Evolutionary conservation across 192 early-diverging fungal species (phyloP), one percentile per base, ranked within the genome.

Genomic region (Pilaira anomala): DNA sequence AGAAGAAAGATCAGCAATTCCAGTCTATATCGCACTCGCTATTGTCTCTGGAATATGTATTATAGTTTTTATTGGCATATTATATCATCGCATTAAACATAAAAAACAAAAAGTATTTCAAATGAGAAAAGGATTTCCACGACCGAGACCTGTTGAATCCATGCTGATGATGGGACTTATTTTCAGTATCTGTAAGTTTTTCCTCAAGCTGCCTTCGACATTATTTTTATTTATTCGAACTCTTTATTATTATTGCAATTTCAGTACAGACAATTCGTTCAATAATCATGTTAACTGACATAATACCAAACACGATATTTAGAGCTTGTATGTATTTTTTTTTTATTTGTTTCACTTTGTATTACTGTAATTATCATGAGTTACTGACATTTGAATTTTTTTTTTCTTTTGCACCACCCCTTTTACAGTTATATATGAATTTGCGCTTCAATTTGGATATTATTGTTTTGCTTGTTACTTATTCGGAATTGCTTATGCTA

Each of bases 31-130:
- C 29, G 56, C 40, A 7, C 24, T 22, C 16, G 56, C 21, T 18
- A 39, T 58, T 8, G 36, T 19, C 40, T 58, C 56, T 14, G 56
- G 36, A 24, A 13, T 58, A 42, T 25, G 29, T 19, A 39, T 36
- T 6, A 1, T 42, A 7, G 21, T 40, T 25, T 21, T 22, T 24
- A 14, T 40, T 21, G 22, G 29, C 3, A 7, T 58, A 58, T 42
- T 58, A 24, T 58, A 58, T 58, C 22, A 36, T 42, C 56, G 56
- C 25, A 14, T 58, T 24, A 58, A 58, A 19, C 33, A 58, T 24
- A 30, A 29, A 39, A 57, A 57, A 33, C 55, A 57, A 40, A 57
- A 9, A 57, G 40, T 57, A 57, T 57, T 57, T 57, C 28, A 57
- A 19, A 13, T 57, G 3, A 30, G 33, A 33, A 40, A 57, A 40